These are phyloP conservation scores for Ilyonectria sp. DNA, from an alignment of 2,329 filamentous ascomycete genomes.

Conservation along the genomic window DNA sequence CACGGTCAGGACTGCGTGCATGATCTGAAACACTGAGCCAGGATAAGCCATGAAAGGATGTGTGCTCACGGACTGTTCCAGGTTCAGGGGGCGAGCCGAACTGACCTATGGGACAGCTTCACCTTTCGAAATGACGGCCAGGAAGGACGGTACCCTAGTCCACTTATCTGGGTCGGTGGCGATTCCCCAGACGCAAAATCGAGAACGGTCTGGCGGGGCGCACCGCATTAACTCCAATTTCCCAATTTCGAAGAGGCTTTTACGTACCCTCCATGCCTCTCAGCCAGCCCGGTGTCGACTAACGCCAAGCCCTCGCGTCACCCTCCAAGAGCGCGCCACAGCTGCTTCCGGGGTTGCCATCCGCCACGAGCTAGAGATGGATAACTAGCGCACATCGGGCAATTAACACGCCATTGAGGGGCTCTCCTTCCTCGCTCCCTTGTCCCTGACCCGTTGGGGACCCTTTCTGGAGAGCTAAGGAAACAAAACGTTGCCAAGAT, in stretches of 20 bases:
- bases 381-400: constrained; percentile 24
- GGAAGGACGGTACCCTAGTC: constrained; percentile 13
- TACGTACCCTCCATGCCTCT: constrained; percentile 5
- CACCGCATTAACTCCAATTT: constrained; percentile 29
- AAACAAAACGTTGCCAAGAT: constrained; percentile 24
- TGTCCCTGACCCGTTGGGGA: constrained; percentile 14
- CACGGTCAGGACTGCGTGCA: constrained; percentile 20
- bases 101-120: constrained; percentile 12
- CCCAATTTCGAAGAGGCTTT: constrained; percentile 23
- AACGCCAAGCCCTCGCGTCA: constrained; percentile 6
- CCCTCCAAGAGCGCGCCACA: constrained; percentile 13
- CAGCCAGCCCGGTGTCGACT: constrained; percentile 1
- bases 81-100: constrained; percentile 24
- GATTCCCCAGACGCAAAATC: constrained; percentile 32
- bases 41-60: constrained; percentile 18
- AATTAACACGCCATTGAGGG: constrained; percentile 24
- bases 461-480: constrained; percentile 17
- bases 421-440: constrained; percentile 9
- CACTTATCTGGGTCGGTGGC: constrained; percentile 19
- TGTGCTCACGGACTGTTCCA: constrained; percentile 27
- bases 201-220: constrained; percentile 27
- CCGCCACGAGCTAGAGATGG: constrained; percentile 10
- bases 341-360: constrained; percentile 18
- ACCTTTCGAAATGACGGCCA: constrained; percentile 15
- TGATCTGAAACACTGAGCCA: constrained; percentile 30